These are phyloP conservation scores for Russula sp. DNA, from an alignment of 768 basidiomycete species.

Conservation along the genomic window DNA sequence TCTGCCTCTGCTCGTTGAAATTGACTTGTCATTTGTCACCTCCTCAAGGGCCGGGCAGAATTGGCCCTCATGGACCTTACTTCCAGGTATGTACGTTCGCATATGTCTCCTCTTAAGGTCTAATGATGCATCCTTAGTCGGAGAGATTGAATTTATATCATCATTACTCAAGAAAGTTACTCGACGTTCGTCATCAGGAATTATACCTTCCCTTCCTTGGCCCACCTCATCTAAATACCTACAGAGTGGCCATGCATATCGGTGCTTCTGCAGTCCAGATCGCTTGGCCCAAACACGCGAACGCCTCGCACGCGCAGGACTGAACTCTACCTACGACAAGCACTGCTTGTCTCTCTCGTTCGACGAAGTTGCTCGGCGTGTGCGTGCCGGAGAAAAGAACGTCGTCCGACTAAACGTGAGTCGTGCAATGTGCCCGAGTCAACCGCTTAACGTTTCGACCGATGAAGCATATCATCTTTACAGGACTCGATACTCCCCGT, in stretches of 20 bases:
- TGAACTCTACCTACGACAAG: slow-evolving; percentile 82
- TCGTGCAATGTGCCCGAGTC: slow-evolving; percentile 14
- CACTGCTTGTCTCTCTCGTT: slow-evolving; percentile 81
- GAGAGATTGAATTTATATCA: slow-evolving; percentile 85
- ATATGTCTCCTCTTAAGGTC: neutral
- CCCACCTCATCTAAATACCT: neutral
- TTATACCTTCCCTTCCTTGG: neutral
- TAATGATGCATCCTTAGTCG: slow-evolving; percentile 52
- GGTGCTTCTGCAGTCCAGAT: slow-evolving; percentile 87
- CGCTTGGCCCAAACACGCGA: slow-evolving; percentile 66
- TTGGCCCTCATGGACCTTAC: slow-evolving; percentile 80
- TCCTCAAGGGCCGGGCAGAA: slow-evolving; percentile 66
- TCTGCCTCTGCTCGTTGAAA: neutral
- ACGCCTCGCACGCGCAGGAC: slow-evolving; percentile 67
- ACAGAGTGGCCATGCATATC: slow-evolving; percentile 86
- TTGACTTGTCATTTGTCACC: neutral
- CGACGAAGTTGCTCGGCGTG: slow-evolving; percentile 75
- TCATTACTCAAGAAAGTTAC: slow-evolving; percentile 63
- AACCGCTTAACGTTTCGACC: slow-evolving; percentile 15
- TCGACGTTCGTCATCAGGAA: slow-evolving; percentile 53
- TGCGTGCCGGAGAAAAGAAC: slow-evolving; percentile 71
- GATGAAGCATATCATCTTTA: slow-evolving; percentile 2
- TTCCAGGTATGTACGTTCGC: slow-evolving; percentile 57
- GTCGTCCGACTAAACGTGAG: slow-evolving; percentile 87
- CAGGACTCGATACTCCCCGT: slow-evolving; percentile 59